Conservation (phyloP, 805 yeast species). For the Cyberlindnera saturnus region DNA sequence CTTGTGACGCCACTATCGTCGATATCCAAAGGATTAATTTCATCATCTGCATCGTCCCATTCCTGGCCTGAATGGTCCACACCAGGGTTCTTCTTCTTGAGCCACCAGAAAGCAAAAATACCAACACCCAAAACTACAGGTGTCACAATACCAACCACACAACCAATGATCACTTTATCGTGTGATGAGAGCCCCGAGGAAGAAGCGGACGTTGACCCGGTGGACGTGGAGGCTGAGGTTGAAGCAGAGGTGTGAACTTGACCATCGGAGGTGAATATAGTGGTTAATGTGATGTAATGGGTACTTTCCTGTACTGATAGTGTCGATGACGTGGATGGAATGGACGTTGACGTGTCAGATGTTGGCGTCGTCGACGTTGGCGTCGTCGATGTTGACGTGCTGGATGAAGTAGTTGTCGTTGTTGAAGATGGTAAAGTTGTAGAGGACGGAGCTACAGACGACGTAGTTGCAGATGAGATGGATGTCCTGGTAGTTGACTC, state of each 20-base stretch:
- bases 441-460: slow-evolving; percentile 5
- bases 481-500: background rate
- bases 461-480: slow-evolving; percentile 4
- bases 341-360: slow-evolving; percentile 7
- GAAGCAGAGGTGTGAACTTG: slow-evolving; percentile 8
- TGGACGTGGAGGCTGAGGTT: slow-evolving; percentile 14
- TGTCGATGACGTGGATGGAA: slow-evolving; percentile 3
- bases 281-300: slow-evolving; percentile 11
- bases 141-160: slow-evolving; percentile 66
- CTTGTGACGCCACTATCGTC: slow-evolving; percentile 7
- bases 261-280: slow-evolving; percentile 13
- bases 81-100: slow-evolving; percentile 10
- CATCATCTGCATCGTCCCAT: slow-evolving; percentile 20
- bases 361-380: slow-evolving; percentile 7
- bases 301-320: slow-evolving; percentile 9
- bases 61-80: slow-evolving; percentile 23
- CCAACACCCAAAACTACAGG: slow-evolving; percentile 36
- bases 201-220: slow-evolving; percentile 15
- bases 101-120: slow-evolving; percentile 12
- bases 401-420: slow-evolving; percentile 6
- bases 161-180: slow-evolving; percentile 56
- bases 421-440: slow-evolving; percentile 5
- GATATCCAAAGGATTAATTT: slow-evolving; percentile 4
- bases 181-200: slow-evolving; percentile 40
- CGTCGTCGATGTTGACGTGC: slow-evolving; percentile 5